Evolutionary conservation across 352 stramenopile species (phyloP), one percentile per base, ranked within the genome.

Genomic region (Peronosclerospora sorghi): DNA sequence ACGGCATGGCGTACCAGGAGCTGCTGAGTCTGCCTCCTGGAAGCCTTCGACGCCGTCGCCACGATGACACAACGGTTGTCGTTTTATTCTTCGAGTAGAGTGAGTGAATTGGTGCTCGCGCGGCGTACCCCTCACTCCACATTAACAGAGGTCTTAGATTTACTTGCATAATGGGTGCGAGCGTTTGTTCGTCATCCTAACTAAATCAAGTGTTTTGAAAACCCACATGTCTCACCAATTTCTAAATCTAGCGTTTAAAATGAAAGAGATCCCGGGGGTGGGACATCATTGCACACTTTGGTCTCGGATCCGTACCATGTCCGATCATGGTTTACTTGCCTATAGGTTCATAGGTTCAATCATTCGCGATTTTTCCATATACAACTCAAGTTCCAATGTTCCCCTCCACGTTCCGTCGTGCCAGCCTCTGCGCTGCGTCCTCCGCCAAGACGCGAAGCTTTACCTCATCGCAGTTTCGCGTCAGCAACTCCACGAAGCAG

Each of bases 41-140:
- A 35, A 79, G 65, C 41, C 62, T 76, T 39, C 82, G 89, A 19
- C 78, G 89, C 20, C 78, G 74, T 43, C 80, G 85, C 45, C 88
- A 97, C 65, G 89, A 97, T 60, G 89, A 97, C 56, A 96, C 90
- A 19, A 96, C 83, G 5, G 87, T 85, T 23, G 59, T 96, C 8
- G 85, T 97, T 21, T 59, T 97, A 14, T 94, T 89, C 57, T 85
- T 92, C 43, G 60, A 86, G 30, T 81, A 72, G 54, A 49, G 43
- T 48, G 39, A 50, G 15, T 43, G n/a, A n/a, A n/a, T n/a, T n/a
- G n/a, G n/a, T n/a, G n/a, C n/a, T n/a, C n/a, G n/a, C n/a, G n/a
- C n/a, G n/a, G n/a, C n/a, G n/a, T n/a, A n/a, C n/a, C n/a, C n/a
- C n/a, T n/a, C n/a, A n/a, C n/a, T n/a, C n/a, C n/a, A n/a, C n/a